Conservation (phyloP, 805 yeast species). For the Candida fluviatilis region DNA sequence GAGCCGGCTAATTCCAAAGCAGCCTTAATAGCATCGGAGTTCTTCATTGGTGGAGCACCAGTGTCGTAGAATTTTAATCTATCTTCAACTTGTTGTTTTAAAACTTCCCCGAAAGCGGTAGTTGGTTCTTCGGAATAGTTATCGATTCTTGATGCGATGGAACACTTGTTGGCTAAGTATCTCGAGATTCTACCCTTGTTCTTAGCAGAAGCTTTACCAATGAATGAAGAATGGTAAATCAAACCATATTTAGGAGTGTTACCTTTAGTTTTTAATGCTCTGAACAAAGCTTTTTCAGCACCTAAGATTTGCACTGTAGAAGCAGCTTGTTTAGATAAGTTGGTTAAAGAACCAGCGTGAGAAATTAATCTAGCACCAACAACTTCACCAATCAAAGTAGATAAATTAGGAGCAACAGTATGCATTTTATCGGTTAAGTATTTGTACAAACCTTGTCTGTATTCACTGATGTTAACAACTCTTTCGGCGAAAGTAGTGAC, state of each 20-base stretch:
- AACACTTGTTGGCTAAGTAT: constrained; percentile 97
- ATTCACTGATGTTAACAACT: constrained; percentile 87
- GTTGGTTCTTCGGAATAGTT: constrained; percentile 94
- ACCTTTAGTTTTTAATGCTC: constrained; percentile 95
- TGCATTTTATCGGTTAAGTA: constrained; percentile 95
- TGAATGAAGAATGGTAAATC: constrained; percentile 91
- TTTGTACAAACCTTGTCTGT: constrained; percentile 77
- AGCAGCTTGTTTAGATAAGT: constrained; percentile 96
- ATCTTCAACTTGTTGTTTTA: constrained; percentile 97
- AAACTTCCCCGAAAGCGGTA: constrained; percentile 81
- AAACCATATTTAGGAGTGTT: constrained; percentile 96
- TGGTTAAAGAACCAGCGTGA: constrained; percentile 96
- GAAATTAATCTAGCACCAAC: constrained; percentile 98
- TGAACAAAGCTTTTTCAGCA: constrained; percentile 94
- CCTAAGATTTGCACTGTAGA: constrained; percentile 97
- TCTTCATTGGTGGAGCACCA: constrained; percentile 95
- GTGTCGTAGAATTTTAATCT: constrained; percentile 94
- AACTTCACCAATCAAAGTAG: constrained; percentile 96
- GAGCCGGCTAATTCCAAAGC: constrained; percentile 69
- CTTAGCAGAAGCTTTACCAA: constrained; percentile 90
- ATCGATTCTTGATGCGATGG: constrained; percentile 98
- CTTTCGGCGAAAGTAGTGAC: constrained; percentile 89
- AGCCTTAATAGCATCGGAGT: constrained; percentile 87
- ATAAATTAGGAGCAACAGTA: constrained; percentile 94
- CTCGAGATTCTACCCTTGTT: constrained; percentile 99